These are phyloP conservation scores for Parastagonospora avenae DNA, from an alignment of 2,329 filamentous ascomycete genomes.

Conservation along the genomic window DNA sequence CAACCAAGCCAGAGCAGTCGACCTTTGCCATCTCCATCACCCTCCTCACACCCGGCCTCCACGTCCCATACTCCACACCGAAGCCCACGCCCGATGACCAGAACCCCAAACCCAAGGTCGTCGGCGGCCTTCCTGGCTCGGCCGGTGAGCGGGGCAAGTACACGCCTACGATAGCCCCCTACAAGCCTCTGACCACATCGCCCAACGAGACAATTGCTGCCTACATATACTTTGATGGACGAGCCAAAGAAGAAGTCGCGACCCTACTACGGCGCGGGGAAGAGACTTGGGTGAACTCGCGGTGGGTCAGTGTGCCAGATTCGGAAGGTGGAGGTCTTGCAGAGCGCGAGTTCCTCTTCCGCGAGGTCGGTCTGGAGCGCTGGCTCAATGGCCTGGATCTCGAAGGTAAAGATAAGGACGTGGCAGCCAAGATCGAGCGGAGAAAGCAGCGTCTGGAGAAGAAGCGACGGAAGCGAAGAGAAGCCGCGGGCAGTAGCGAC, in stretches of 20 bases:
- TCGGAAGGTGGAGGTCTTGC: conserved; percentile 91
- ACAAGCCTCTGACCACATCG: conserved; percentile 89
- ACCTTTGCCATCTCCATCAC: conserved; percentile 99
- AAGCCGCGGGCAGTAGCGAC: conserved; percentile 56
- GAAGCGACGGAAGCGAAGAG: conserved; percentile 78
- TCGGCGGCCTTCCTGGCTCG: conserved; percentile 70
- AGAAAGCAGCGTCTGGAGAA: conserved; percentile 75
- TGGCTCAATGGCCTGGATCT: conserved; percentile 97
- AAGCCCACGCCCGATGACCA: conserved; percentile 78
- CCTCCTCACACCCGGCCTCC: conserved; percentile 82
- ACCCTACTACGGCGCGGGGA: conserved; percentile 90
- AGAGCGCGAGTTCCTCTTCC: conserved; percentile 95
- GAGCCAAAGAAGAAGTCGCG: conserved; percentile 94
- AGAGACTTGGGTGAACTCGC: conserved; percentile 98
- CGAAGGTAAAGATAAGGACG: conserved; percentile 77
- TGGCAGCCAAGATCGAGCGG: conserved; percentile 76
- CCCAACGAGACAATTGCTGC: conserved; percentile 97
- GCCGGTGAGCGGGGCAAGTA: conserved; percentile 58
- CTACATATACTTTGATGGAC: conserved; percentile 98
- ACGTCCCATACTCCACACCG: conserved; percentile 90
- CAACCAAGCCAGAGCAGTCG: conserved; percentile 82
- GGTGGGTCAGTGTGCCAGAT: conserved; percentile 94
- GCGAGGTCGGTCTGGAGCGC: conserved; percentile 91
- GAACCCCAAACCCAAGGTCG: conserved; percentile 79
- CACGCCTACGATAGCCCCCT: conserved; percentile 71